Base-by-base conservation (phyloP, 140 eudicot species). In the Bidens hawaiensis region DNA sequence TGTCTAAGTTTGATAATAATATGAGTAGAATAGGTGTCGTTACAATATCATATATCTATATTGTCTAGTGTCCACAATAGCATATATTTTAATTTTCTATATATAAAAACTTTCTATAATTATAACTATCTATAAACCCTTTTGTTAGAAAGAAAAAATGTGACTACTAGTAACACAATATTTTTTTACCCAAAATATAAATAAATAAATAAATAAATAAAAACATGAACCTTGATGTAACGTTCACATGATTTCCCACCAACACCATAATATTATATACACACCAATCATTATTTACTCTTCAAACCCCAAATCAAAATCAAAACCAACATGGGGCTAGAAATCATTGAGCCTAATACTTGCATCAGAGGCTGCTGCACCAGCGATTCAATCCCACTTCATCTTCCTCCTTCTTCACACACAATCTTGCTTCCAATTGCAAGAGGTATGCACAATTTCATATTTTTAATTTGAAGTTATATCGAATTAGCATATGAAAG, bases 361-460 rank as follows among this genome's bases (percentile, higher is more conserved):
- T 91, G 96, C 80, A 73, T 84, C 50, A 78, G 96, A 26, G 99
- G 99, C 17, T 91, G 96, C 52, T 91, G 99, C 64, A 77, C 62
- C 50, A 85, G 95, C 78, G 80, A 79, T 64, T 65, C 85, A 23
- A 83, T 83, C 75, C 99, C 99, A 66, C 82, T 93, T n/a, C 99
- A 85, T 58, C 96, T 93, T 41, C 80, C 83, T 11, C 79, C 99
- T 46, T 81, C 94, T 70, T 81, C 94, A 14, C 79, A 74, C 78
- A 63, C 94, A 22, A 82, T 91, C 69, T 80, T 62, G 18, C 50
- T 74, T 73, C 95, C 87, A 23, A 84, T 91, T 72, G 99, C 96
- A 53, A 72, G 85, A 76, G 99, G 98, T 86, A 70, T 8, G 52
- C 14, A 59, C 19, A 0, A 55, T 71, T 50, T 30, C 31, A 31